Conservation (phyloP, 371 early-diverging fungal genomes). For the Smittium culicis region DNA sequence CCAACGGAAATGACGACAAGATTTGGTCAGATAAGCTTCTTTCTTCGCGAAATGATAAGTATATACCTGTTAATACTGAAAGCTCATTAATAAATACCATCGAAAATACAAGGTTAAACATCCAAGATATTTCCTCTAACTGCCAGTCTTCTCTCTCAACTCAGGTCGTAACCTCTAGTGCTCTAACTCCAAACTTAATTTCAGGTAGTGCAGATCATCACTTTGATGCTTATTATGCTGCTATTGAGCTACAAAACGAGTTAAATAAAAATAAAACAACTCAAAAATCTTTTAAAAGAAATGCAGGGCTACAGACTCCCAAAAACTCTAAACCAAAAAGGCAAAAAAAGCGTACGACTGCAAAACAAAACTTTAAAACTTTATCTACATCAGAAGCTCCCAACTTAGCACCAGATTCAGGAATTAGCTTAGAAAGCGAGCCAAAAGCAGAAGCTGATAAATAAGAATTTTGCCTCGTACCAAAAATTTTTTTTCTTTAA, state of each 20-base stretch:
- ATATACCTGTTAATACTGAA: background rate
- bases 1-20: conserved; percentile 33
- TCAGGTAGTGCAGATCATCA: background rate
- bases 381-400: no score
- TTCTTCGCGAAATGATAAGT: conserved; percentile 23
- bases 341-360: background rate
- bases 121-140: background rate
- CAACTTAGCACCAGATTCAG: no score
- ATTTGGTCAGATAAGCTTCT: conserved; percentile 17
- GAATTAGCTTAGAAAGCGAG: no score
- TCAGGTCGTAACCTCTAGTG: conserved; percentile 35
- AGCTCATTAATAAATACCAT: background rate
- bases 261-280: conserved; percentile 11
- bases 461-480: no score
- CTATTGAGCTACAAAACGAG: conserved; percentile 1
- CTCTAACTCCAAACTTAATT: conserved; percentile 24
- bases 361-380: background rate
- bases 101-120: background rate
- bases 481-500: no score
- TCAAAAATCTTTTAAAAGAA: conserved; percentile 13
- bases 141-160: background rate
- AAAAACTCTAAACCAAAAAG: background rate
- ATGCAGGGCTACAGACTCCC: background rate
- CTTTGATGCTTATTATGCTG: conserved; percentile 11
- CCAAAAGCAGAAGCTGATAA: no score